Evolutionary conservation across 1,284 basidiomycete species (phyloP).

Genomic region (Trametes polyzona): DNA sequence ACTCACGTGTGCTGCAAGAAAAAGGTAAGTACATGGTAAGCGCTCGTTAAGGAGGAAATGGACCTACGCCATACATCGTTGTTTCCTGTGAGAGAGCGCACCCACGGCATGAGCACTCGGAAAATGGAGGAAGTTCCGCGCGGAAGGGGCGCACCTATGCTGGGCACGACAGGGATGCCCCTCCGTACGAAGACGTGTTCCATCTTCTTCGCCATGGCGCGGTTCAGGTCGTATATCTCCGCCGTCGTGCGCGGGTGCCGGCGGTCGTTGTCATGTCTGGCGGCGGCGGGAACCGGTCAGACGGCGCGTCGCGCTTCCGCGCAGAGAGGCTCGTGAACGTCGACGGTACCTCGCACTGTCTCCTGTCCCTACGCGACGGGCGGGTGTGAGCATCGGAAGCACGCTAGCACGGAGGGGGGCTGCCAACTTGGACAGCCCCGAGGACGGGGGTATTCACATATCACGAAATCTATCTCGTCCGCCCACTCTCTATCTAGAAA

Average conservation of each 20-base stretch:
- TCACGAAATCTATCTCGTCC: conserved; percentile 86
- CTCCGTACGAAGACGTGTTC: conserved; percentile 65
- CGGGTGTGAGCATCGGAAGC: conserved; percentile 19
- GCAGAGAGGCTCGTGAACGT: not conserved
- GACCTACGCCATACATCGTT: conserved; percentile 87
- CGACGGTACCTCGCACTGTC: conserved; percentile 79
- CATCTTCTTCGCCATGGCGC: conserved; percentile 73
- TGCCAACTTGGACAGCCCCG: not conserved
- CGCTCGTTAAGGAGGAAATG: conserved; percentile 3
- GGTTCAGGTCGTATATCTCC: conserved; percentile 84
- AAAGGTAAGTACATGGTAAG: conserved; percentile 10
- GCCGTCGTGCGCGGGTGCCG: conserved; percentile 76
- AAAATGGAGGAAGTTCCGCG: conserved; percentile 7
- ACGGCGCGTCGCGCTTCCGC: not conserved
- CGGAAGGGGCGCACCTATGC: conserved; percentile 59
- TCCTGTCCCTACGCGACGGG: conserved; percentile 72
- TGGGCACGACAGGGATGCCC: conserved; percentile 84
- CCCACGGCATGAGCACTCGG: conserved; percentile 12
- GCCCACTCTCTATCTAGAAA: conserved; percentile 83
- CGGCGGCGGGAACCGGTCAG: conserved; percentile 10
- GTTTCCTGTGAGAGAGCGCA: conserved; percentile 58
- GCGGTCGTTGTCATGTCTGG: conserved; percentile 88
- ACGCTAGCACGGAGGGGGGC: not conserved
- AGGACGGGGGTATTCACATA: conserved; percentile 53
- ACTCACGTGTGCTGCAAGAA: conserved; percentile 62